phyloP scores from a whole-genome alignment of 1,284 basidiomycete species.

The Puccinia sorghi region DNA sequence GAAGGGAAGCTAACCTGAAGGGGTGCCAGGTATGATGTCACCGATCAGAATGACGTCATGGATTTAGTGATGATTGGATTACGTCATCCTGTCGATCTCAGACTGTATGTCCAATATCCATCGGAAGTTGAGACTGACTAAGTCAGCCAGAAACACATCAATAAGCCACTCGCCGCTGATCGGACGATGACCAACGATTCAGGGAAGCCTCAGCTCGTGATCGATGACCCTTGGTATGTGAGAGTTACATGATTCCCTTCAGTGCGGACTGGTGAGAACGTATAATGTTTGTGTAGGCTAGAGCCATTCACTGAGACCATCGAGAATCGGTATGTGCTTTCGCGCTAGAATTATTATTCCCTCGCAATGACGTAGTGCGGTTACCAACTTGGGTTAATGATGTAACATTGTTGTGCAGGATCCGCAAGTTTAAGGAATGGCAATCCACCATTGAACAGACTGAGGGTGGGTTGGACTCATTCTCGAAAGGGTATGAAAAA shows the following conservation, averaged over 20 bases:
- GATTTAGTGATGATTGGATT: not conserved
- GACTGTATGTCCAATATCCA: not conserved
- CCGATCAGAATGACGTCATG: not conserved
- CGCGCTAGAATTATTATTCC: not conserved
- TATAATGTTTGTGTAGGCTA: conserved; percentile 12
- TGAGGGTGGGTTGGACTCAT: conserved; percentile 73
- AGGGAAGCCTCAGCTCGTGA: conserved; percentile 37
- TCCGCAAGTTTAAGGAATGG: conserved; percentile 42
- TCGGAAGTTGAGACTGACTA: not conserved
- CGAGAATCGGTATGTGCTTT: conserved; percentile 31
- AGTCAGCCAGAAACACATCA: not conserved
- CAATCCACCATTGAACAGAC: conserved; percentile 36
- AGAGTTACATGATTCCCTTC: not conserved
- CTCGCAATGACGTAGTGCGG: not conserved
- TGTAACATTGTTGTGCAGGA: conserved; percentile 1
- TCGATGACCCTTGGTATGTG: conserved; percentile 47
- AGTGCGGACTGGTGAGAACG: not conserved
- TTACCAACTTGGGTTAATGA: not conserved
- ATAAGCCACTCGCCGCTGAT: not conserved
- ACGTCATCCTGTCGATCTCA: conserved; percentile 8
- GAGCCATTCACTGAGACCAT: conserved; percentile 45
- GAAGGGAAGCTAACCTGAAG: too few relatives aligned
- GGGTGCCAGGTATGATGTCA: conserved; percentile 28
- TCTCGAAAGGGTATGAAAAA: conserved; percentile 80
- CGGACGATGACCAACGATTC: not conserved